Conservation (phyloP, 768 basidiomycete genomes). For the Plicaturopsis crispa region DNA sequence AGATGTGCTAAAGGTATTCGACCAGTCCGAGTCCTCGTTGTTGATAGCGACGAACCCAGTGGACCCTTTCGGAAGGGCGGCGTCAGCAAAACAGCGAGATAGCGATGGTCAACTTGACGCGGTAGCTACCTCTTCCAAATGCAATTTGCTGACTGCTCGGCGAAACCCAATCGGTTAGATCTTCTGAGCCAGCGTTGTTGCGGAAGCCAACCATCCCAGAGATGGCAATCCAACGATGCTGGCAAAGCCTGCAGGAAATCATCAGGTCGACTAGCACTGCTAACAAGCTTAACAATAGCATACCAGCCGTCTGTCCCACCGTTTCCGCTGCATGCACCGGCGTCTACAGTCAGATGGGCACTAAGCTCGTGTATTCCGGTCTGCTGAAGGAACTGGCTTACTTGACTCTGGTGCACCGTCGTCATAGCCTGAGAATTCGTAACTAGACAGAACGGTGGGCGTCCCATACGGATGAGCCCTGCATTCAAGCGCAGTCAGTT, state of each 20-base stretch:
- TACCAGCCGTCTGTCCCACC: conserved; percentile 51
- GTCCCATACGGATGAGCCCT: conserved; percentile 63
- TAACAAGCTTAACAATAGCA: too few relatives aligned
- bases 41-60: conserved; percentile 63
- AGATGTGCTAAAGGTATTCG: conserved; percentile 45
- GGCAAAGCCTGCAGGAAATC: too few relatives aligned
- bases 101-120: too few relatives aligned
- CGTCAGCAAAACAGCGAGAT: too few relatives aligned
- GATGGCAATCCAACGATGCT: conserved; percentile 53
- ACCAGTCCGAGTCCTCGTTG: conserved; percentile 53
- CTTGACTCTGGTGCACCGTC: conserved; percentile 56
- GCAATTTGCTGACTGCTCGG: conserved; percentile 54
- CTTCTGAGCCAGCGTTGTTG: conserved; percentile 44
- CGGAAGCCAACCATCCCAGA: conserved; percentile 61
- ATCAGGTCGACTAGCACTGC: too few relatives aligned
- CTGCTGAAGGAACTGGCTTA: conserved; percentile 8
- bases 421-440: conserved; percentile 40
- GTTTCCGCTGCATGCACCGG: conserved; percentile 41
- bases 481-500: conserved; percentile 43
- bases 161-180: conserved; percentile 50
- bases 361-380: neutral
- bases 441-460: conserved; percentile 56
- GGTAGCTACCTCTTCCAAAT: conserved; percentile 60
- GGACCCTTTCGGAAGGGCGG: too few relatives aligned
- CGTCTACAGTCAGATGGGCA: conserved; percentile 16